phyloP scores from a whole-genome alignment of 2,329 filamentous ascomycete genomes.

The Colletotrichum agaves region DNA sequence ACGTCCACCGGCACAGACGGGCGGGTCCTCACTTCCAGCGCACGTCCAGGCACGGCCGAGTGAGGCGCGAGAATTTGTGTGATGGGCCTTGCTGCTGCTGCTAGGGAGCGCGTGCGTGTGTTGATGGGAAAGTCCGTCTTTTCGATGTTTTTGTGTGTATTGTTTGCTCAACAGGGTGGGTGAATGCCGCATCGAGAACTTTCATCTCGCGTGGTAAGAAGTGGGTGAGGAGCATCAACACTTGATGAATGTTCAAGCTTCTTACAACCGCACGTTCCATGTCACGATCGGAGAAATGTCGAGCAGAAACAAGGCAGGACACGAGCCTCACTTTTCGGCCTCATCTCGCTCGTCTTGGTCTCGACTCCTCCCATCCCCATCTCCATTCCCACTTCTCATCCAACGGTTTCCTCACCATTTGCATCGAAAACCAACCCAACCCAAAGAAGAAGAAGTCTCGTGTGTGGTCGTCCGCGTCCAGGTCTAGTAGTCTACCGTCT shows the following conservation, averaged over 20 bases:
- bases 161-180: no score
- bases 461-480: not conserved
- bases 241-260: no score
- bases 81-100: not conserved
- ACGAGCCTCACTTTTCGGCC: constrained; percentile 10
- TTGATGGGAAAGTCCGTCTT: not conserved
- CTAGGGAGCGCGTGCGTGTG: no score
- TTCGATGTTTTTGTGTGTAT: not conserved
- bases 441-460: not conserved
- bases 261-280: no score
- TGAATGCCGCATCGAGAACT: not conserved
- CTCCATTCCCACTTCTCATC: constrained; percentile 32
- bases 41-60: constrained; percentile 6
- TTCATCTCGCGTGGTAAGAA: not conserved
- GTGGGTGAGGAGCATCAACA: not conserved
- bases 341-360: constrained; percentile 15
- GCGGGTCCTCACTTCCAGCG: constrained; percentile 12
- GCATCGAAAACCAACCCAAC: not conserved
- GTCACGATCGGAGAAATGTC: not conserved
- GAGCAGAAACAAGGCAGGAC: not conserved
- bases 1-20: not conserved
- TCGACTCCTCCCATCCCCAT: not conserved
- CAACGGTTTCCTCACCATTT: not conserved
- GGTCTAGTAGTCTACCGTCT: not conserved
- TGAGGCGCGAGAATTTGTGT: constrained; percentile 25